These are phyloP conservation scores for Mortierella hygrophila DNA, from an alignment of 192 early-diverging fungal species.

Conservation along the genomic window DNA sequence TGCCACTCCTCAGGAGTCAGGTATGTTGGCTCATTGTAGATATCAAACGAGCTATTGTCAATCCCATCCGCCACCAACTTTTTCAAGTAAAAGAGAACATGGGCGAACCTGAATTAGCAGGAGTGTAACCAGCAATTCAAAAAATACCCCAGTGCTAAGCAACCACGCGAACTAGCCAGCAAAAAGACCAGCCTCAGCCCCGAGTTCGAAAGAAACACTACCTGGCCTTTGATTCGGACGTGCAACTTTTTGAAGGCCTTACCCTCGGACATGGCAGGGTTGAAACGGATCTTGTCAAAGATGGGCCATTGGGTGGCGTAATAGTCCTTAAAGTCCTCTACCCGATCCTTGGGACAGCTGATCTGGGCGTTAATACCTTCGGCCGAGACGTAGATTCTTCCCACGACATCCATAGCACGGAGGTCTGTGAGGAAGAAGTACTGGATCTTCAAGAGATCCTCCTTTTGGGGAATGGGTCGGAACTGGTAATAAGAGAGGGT, in stretches of 20 bases:
- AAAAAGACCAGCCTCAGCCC: not conserved
- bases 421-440: conserved; percentile 58
- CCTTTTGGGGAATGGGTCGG: conserved; percentile 34
- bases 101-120: not conserved
- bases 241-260: conserved; percentile 75
- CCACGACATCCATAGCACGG: conserved; percentile 68
- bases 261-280: conserved; percentile 73
- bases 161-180: not conserved
- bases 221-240: conserved; percentile 75
- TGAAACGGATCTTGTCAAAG: conserved; percentile 68
- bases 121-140: not conserved
- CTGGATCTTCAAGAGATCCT: conserved; percentile 48
- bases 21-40: conserved; percentile 74
- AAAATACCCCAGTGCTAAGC: not conserved
- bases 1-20: conserved; percentile 79
- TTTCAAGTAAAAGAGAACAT: not conserved
- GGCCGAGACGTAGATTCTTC: conserved; percentile 78
- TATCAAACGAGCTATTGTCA: conserved; percentile 63
- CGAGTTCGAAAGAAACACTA: conserved; percentile 17
- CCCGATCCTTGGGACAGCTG: conserved; percentile 68
- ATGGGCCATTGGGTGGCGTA: conserved; percentile 52
- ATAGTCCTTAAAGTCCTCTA: conserved; percentile 65
- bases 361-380: conserved; percentile 90
- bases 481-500: conserved; percentile 73
- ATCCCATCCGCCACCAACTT: conserved; percentile 73